A percentile compares a stretch with the other conserved stretches of the same genome.
phyloP scores from a whole-genome alignment of 345 rosid species.

The Hibiscus trionum region DNA sequence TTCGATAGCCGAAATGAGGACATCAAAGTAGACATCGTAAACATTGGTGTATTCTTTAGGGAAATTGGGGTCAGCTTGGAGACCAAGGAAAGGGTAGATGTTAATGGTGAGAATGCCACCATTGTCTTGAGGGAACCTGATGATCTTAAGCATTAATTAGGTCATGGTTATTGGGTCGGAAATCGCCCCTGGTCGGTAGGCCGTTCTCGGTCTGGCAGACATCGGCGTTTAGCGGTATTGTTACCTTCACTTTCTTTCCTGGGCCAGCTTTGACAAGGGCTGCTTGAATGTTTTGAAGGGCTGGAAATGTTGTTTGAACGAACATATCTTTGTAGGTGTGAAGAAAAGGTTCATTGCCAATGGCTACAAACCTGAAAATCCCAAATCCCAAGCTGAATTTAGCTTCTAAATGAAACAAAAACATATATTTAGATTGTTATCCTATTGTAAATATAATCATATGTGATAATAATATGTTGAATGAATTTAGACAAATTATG shows the following conservation, averaged over 20 bases:
- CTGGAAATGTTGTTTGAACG: slow-evolving; percentile 56
- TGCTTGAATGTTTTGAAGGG: slow-evolving; percentile 79
- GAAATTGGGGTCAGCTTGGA: slow-evolving; percentile 5
- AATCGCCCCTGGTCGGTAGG: slow-evolving; percentile 74
- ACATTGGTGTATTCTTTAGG: slow-evolving; percentile 66
- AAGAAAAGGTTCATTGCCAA: slow-evolving; percentile 92
- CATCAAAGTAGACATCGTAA: slow-evolving; percentile 83
- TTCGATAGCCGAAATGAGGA: slow-evolving; percentile 60
- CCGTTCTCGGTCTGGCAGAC: slow-evolving; percentile 49
- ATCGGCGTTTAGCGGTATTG: slow-evolving; percentile 83
- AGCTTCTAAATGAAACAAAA: neutral
- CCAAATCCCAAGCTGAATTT: neutral
- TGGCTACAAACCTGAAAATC: slow-evolving; percentile 58
- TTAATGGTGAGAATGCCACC: slow-evolving; percentile 59
- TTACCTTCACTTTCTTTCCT: slow-evolving; percentile 60
- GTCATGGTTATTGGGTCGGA: slow-evolving; percentile 52
- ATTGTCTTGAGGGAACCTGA: slow-evolving; percentile 53
- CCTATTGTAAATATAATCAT: neutral
- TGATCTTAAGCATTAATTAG: slow-evolving; percentile 58
- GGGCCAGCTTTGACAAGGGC: slow-evolving; percentile 86
- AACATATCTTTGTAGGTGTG: slow-evolving; percentile 52
- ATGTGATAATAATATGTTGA: neutral
- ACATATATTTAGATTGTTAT: too few species aligned
- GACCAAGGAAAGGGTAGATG: slow-evolving; percentile 31
- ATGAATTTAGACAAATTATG: neutral